phyloP scores from a whole-genome alignment of 1,284 basidiomycete genomes.

The Ceratobasidium sp. region DNA sequence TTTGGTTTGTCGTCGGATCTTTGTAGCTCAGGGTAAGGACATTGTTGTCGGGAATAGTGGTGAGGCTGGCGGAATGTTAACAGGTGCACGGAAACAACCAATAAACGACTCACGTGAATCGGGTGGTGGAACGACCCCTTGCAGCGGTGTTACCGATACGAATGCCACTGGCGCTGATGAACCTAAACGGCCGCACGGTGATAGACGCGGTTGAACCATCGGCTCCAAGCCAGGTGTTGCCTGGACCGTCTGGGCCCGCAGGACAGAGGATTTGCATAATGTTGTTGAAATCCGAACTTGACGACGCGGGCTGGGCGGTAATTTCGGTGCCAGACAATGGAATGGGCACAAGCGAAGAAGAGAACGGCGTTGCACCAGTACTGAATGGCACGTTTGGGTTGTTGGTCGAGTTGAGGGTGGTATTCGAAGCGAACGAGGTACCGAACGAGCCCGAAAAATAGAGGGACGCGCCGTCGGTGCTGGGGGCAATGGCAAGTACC shows the following conservation, averaged over 20 bases:
- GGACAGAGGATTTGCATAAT: conserved; percentile 86
- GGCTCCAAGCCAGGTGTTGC: conserved; percentile 84
- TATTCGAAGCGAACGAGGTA: conserved; percentile 70
- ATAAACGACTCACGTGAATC: conserved; percentile 73
- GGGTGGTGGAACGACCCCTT: conserved; percentile 78
- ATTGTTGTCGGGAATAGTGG: conserved; percentile 87
- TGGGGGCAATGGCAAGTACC: conserved; percentile 80
- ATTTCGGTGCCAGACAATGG: conserved; percentile 72
- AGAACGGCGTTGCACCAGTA: conserved; percentile 80
- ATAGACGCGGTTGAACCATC: conserved; percentile 75
- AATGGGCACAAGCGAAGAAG: conserved; percentile 89
- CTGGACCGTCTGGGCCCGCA: conserved; percentile 74
- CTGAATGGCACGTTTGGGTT: conserved; percentile 81
- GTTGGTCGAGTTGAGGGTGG: conserved; percentile 66
- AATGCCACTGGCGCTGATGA: conserved; percentile 76
- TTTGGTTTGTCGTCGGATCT: conserved; percentile 77
- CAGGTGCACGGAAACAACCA: conserved; percentile 19
- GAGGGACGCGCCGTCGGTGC: conserved; percentile 73
- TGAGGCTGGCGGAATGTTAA: conserved; percentile 60
- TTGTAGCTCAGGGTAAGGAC: conserved; percentile 78
- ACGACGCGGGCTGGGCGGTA: conserved; percentile 73
- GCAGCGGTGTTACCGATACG: conserved; percentile 91
- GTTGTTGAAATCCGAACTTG: conserved; percentile 68
- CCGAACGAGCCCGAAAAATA: conserved; percentile 90
- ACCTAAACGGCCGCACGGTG: conserved; percentile 76